Evolutionary conservation across 345 rosid genomes (phyloP), one percentile per base, ranked within the genome.

Genomic region (Garcia nutans): DNA sequence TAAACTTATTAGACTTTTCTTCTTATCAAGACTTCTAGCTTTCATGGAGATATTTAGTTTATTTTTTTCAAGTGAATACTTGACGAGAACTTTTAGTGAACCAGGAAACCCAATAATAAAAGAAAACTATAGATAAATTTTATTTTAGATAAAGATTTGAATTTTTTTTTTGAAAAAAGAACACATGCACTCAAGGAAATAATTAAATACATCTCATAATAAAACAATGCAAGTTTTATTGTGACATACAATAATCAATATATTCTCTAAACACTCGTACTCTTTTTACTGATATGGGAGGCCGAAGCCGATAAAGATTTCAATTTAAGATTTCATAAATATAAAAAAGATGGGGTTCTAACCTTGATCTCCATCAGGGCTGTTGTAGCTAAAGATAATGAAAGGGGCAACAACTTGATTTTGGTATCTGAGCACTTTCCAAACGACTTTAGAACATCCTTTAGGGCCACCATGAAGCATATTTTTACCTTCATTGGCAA

Each of bases 321-420:
- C 13, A 47, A 37, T 37, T 37, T 37, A 37, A 37, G 41, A 37
- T 37, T 37, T 37, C 41, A 37, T 37, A 37, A 37, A 5, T 37
- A 6, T 37, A 23, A n/a, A 22, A 13, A 19, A 2, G 6, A 37
- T 33, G 0, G 37, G 5, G 5, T 37, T 33, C 33, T 5, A 10
- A 84, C 98, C 97, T 91, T 95, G 78, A 74, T 95, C 99, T 0
- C 97, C 98, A 72, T 93, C 89, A 61, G 68, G 72, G 77, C 99
- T 95, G 73, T 80, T 63, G 71, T 95, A 87, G 75, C 82, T 59
- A 72, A 95, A 93, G 77, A 84, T 83, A 65, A 95, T 85, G 79
- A 52, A 78, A 77, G 95, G 93, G 41, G 76, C 47, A 45, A 64
- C 65, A 22, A 88, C 90, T 17, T 83, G 76, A 22, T 80, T 81